Base-by-base conservation (phyloP, 2,329 filamentous ascomycete genomes). In the Stemphylium lycopersici region DNA sequence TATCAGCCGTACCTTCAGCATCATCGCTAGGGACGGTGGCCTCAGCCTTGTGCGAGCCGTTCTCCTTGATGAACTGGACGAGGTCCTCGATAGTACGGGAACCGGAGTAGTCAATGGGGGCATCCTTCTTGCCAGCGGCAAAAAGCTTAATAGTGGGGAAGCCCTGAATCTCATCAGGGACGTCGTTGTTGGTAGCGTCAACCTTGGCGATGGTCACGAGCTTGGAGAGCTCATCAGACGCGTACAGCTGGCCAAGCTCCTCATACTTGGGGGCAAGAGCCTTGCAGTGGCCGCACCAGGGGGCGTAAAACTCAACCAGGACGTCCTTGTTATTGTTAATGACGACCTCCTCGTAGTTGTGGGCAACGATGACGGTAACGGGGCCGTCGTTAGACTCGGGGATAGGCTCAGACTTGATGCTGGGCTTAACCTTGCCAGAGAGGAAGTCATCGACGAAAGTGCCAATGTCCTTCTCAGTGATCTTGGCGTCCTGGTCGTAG, bases 81-180 rank as follows among this genome's bases (percentile, higher is more conserved):
- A 99, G 86, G 76, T 98, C 95, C 81, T 96, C 91, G 52, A 97
- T 81, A 50, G 91, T 95, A 72, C 95, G 91, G 63, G 88, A 85
- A 69, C 95, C 95, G 63, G 83, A 84, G 86, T 97, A 99, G 68
- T 91, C 91, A 61, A 97, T 78, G 55, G 95, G 90, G 66, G 87
- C 82, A 72, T 84, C 83, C 87, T 99, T 99, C 79, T 84, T 84
- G 71, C 92, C 93, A 69, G 95, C 95, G 62, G 91, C 86, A 89
- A 87, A 99, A 66, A 99, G 86, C 86, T 98, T 98, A 86, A 99
- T 97, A 77, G 95, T 99, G 53, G 95, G 95, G 89, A 99, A 99
- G 62, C 95, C 95, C 78, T 91, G 86, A 73, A 99, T 91, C 81
- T 96, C 91, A 78, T 98, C 93, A 54, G 95, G 95, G 54, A 98